These are phyloP conservation scores for Ophiostoma sp. DNA, from an alignment of 2,329 filamentous ascomycete species.

Conservation along the genomic window DNA sequence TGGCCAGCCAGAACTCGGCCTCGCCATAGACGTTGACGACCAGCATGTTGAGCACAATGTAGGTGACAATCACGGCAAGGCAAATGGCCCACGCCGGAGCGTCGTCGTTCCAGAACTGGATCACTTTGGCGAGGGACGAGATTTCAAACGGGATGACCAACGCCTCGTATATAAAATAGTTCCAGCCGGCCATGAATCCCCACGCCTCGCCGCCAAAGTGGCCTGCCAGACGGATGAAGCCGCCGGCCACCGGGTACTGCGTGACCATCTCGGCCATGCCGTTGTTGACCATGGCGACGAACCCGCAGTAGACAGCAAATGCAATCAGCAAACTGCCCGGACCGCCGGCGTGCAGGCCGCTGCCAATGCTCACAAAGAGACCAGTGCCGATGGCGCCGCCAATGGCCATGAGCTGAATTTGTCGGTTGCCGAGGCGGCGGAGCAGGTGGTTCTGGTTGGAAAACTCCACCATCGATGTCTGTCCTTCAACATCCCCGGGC, in stretches of 20 bases:
- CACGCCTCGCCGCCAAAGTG: conserved; percentile 65
- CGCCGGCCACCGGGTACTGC: conserved; percentile 62
- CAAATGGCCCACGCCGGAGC: conserved; percentile 55
- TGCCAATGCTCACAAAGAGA: conserved; percentile 63
- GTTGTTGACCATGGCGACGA: conserved; percentile 65
- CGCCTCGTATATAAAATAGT: conserved; percentile 46
- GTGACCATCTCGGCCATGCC: conserved; percentile 64
- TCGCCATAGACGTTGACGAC: conserved; percentile 41
- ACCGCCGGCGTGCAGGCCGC: conserved; percentile 41
- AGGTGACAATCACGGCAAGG: conserved; percentile 47
- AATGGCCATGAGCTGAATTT: conserved; percentile 60
- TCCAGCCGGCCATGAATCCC: conserved; percentile 55
- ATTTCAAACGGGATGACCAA: conserved; percentile 46
- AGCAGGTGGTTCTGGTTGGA: conserved; percentile 40
- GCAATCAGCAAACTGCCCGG: conserved; percentile 52
- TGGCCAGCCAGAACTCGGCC: conserved; percentile 50
- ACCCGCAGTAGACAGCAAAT: conserved; percentile 55
- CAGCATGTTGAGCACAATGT: conserved; percentile 34
- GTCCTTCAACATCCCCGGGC: background rate
- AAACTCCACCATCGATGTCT: conserved; percentile 34
- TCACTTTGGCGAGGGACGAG: conserved; percentile 42
- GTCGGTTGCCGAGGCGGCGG: conserved; percentile 53
- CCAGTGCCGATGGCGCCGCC: conserved; percentile 60
- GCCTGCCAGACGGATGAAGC: conserved; percentile 64
- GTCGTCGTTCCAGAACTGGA: conserved; percentile 49